phyloP scores from a whole-genome alignment of 768 basidiomycete species.

The Mycena sanguinolenta region DNA sequence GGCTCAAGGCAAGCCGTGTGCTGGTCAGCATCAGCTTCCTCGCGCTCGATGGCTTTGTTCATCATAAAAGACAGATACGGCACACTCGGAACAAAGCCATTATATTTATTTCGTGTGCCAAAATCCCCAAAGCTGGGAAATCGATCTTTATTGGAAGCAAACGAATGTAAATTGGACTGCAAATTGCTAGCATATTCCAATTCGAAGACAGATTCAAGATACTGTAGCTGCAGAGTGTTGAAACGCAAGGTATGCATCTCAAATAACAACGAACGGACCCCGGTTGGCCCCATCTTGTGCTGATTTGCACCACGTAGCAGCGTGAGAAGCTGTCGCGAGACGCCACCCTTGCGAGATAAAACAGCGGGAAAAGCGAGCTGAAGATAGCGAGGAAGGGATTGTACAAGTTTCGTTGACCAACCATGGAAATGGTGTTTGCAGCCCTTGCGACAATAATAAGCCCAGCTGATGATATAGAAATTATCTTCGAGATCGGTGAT shows the following conservation, averaged over 20 bases:
- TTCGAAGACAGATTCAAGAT: constrained; percentile 40
- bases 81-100: constrained; percentile 42
- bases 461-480: constrained; percentile 43
- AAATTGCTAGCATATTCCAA: background rate
- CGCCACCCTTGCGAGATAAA: background rate
- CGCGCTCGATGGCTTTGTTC: constrained; percentile 40
- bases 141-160: background rate
- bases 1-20: constrained; percentile 21
- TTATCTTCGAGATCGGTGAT: constrained; percentile 37
- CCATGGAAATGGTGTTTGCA: constrained; percentile 37
- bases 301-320: constrained; percentile 39
- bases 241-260: constrained; percentile 40
- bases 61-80: constrained; percentile 40
- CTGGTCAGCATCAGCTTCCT: constrained; percentile 42
- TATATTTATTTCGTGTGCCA: constrained; percentile 23
- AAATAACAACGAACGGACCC: constrained; percentile 36
- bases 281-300: constrained; percentile 42
- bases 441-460: constrained; percentile 41
- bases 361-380: constrained; percentile 3
- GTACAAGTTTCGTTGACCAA: constrained; percentile 21
- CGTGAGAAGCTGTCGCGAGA: constrained; percentile 31
- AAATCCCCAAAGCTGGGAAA: constrained; percentile 1
- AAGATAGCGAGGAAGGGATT: background rate
- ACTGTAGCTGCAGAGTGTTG: constrained; percentile 36
- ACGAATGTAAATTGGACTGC: background rate